These are phyloP conservation scores for Arthrobotrys sinensis DNA, from an alignment of 2,329 filamentous ascomycete genomes.

Conservation along the genomic window DNA sequence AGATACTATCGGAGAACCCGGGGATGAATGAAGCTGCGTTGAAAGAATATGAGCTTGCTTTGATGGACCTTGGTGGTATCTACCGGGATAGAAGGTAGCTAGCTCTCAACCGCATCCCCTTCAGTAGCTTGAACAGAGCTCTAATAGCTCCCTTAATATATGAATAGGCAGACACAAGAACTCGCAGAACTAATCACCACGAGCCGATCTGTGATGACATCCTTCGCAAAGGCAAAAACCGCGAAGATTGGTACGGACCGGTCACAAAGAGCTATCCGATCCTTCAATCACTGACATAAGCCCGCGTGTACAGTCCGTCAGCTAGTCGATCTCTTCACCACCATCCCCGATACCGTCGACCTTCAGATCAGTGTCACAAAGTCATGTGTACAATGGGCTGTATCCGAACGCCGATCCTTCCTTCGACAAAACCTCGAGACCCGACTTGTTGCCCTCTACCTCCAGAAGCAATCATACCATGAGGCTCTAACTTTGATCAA, in stretches of 20 bases:
- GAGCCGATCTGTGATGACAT: conserved; percentile 90
- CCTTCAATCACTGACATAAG: not conserved
- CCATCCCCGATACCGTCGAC: conserved; percentile 94
- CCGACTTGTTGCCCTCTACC: conserved; percentile 91
- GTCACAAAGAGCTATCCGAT: not conserved
- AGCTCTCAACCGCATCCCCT: not conserved
- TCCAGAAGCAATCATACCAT: conserved; percentile 98
- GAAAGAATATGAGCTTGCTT: conserved; percentile 89
- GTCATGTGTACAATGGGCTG: conserved; percentile 99
- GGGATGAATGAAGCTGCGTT: conserved; percentile 87
- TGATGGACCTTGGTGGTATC: conserved; percentile 90
- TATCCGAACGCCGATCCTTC: conserved; percentile 93
- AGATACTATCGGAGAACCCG: conserved; percentile 87
- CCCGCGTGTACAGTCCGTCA: conserved; percentile 80
- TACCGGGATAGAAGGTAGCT: conserved; percentile 89
- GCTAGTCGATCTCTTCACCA: conserved; percentile 93
- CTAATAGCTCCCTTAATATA: not conserved
- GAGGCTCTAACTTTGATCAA: conserved; percentile 98
- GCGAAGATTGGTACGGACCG: conserved; percentile 85
- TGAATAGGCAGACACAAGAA: conserved; percentile 76
- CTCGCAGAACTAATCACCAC: conserved; percentile 91
- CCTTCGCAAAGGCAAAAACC: conserved; percentile 98
- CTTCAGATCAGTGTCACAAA: conserved; percentile 95
- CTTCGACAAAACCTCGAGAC: conserved; percentile 98
- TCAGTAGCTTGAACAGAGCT: conserved; percentile 6